Evolutionary conservation across 805 yeast species (phyloP), one percentile per base, ranked within the genome.

Genomic region (Kuraishia hungarica): DNA sequence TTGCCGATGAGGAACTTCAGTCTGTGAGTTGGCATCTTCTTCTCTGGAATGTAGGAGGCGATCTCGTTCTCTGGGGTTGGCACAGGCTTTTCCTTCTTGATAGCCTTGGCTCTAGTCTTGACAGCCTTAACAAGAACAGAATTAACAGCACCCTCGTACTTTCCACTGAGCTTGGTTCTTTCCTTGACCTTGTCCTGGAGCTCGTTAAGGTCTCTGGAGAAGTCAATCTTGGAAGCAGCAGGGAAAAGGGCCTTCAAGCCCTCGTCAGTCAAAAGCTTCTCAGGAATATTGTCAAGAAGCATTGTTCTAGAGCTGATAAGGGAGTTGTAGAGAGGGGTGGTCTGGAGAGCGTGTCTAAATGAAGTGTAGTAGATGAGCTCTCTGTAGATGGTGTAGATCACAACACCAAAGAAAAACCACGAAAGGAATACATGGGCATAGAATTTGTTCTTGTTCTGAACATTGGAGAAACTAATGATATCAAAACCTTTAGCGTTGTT

Each of bases 1-100:
- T 87, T 71, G 57, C 97, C 96, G 61, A 86, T 76, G 56, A 87
- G 70, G 55, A 82, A 83, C 64, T 80, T 81, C 62, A 90, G 77
- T 59, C 81, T 81, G 70, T 89, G 93, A 39, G 89, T 85, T 51
- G 97, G 97, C 62, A 93, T 80, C 74, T 90, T 91, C 70, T 87
- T 86, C 52, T 72, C 74, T 3, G 80, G 78, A 58, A 90, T 82
- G 67, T 88, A 90, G 50, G 82, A 75, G 58, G 77, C 74, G 51
- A 84, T 63, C 58, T 79, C 84, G 64, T 83, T 76, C 54, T 74
- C 78, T 2, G 87, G 84, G 58, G 75, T 77, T 21, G 87, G 84
- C 21, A 74, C 65, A 13, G 79, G 76, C 62, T 78, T 74, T 39
- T 76, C 73, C 67, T 86, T 85, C 69, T 87, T 86, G 54, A 74